A percentile compares a stretch with the other conserved stretches of the same genome.
These are phyloP conservation scores for Fusarium brevicatenulatum DNA, from an alignment of 2,329 filamentous ascomycete species.

Conservation along the genomic window DNA sequence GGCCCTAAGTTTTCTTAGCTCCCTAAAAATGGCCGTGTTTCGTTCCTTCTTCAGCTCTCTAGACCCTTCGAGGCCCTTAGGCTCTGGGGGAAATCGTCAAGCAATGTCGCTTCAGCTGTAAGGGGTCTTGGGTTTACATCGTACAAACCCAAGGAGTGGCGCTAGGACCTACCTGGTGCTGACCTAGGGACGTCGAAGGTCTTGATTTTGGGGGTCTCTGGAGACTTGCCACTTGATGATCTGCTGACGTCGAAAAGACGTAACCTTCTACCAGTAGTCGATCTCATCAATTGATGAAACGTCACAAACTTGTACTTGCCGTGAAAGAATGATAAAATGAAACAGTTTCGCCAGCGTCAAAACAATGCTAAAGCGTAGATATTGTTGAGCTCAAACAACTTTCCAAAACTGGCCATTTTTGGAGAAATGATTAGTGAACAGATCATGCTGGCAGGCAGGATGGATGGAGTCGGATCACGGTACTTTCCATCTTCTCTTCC, in stretches of 20 bases:
- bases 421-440: conserved; percentile 32
- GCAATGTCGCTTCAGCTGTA: conserved; percentile 2
- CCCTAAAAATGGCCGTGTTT: background rate
- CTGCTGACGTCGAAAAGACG: conserved; percentile 35
- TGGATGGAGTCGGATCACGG: background rate
- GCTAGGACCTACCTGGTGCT: background rate
- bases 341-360: background rate
- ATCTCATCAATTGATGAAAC: background rate
- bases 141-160: background rate
- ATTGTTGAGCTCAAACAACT: background rate
- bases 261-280: conserved; percentile 5
- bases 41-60: background rate
- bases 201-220: conserved; percentile 13
- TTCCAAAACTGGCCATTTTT: background rate
- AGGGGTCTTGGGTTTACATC: background rate
- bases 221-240: background rate
- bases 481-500: background rate
- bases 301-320: background rate
- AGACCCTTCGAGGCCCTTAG: conserved; percentile 14
- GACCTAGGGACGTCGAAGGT: background rate
- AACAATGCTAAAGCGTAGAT: background rate
- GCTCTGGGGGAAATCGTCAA: background rate
- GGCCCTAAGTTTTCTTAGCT: background rate
- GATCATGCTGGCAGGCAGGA: background rate
- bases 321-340: background rate